Base-by-base conservation (phyloP, 78 protist species). In the Dictyostelium brefeldianum region DNA sequence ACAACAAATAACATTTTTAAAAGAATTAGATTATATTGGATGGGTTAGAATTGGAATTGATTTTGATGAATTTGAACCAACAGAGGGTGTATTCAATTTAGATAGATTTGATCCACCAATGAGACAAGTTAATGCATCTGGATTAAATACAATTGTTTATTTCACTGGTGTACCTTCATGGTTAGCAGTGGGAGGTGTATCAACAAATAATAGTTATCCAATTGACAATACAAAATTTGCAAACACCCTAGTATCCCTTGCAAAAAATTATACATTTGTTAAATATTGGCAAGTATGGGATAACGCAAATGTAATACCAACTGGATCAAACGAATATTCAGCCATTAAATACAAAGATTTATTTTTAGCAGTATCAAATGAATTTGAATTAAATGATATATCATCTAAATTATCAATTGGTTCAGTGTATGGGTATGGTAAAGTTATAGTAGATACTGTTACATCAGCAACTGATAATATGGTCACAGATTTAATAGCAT, bases 241-340 rank as follows among this genome's bases (percentile, higher is more conserved):
- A 4, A 36, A 67, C 11, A 31, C 47, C 2, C 5, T 67, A 67
- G 46, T 15, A 5, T 36, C n/a, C n/a, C 14, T 67, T 5, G 75
- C 75, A 25, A 67, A 67, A 15, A 67, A 31, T 5, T 67, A 67
- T 67, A 25, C 75, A 67, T 67, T 67, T 67, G 75, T 67, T 15
- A 67, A 67, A 43, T 67, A 67, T 67, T 67, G 75, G 75, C 75
- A 67, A 31, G 48, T 67, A 15, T 67, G 75, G 75, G 75, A 67
- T 15, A 29, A 15, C 7, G 31, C 29, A 43, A 67, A 67, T 31
- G 48, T 29, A 29, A 67, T 31, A 5, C 47, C 75, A 67, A 0
- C 48, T 12, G 48, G 75, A 29, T 15, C 75, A 31, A 5, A 27
- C 11, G 5, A 36, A 12, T 67, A 67, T 31, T 20, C 18, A 29